phyloP scores from a whole-genome alignment of 2,329 filamentous ascomycete species.

The Aspergillus sp. region DNA sequence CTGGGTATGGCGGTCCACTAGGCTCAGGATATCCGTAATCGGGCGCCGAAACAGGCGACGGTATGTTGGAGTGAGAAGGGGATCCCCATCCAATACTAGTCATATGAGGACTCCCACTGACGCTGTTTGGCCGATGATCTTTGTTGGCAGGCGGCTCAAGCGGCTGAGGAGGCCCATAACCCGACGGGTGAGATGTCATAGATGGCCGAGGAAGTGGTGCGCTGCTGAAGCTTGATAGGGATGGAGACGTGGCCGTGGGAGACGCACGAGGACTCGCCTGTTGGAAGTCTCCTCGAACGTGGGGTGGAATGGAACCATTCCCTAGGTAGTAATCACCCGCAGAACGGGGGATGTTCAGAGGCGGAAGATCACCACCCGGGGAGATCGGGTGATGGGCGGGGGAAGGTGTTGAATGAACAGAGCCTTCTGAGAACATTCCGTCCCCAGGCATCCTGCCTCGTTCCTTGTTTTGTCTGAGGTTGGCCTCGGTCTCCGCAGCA shows the following conservation, averaged over 20 bases:
- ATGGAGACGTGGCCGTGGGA: constrained; percentile 64
- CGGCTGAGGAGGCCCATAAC: constrained; percentile 79
- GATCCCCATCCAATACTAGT: constrained; percentile 80
- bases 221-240: constrained; percentile 59
- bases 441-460: constrained; percentile 37
- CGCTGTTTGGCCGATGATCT: constrained; percentile 72
- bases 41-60: constrained; percentile 67
- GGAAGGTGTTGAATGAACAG: constrained; percentile 67
- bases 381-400: constrained; percentile 80
- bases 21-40: constrained; percentile 83
- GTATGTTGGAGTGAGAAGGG: constrained; percentile 70
- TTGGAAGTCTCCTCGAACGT: constrained; percentile 74
- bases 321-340: constrained; percentile 74
- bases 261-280: constrained; percentile 67
- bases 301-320: constrained; percentile 75
- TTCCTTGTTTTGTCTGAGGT: constrained; percentile 61
- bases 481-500: constrained; percentile 82
- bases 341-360: constrained; percentile 68
- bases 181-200: constrained; percentile 80
- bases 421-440: constrained; percentile 45
- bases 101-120: constrained; percentile 85
- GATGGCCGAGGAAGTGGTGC: constrained; percentile 52
- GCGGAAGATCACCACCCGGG: constrained; percentile 71
- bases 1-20: constrained; percentile 51
- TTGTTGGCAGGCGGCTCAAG: constrained; percentile 78